phyloP scores from a whole-genome alignment of 2,329 filamentous ascomycete species.

The Tolypocladium sp. region DNA sequence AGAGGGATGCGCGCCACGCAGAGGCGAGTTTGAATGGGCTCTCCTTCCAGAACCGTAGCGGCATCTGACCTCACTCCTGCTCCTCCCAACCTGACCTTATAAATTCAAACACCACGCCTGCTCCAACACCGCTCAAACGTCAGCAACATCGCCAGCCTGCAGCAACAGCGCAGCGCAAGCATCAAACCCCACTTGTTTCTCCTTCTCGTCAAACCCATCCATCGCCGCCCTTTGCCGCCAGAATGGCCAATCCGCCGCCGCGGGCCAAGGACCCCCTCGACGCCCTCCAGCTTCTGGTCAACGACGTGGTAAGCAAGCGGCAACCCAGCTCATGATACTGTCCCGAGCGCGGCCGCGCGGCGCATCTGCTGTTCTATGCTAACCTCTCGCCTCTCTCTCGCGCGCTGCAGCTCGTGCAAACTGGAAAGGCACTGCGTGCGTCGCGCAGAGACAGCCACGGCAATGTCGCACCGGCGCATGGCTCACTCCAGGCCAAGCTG shows the following conservation, averaged over 20 bases:
- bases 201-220: not conserved
- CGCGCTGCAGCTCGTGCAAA: constrained; percentile 42
- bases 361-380: not conserved
- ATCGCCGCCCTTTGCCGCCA: not conserved
- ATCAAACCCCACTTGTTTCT: not conserved
- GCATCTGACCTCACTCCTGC: not conserved
- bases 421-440: constrained; percentile 45
- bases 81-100: not conserved
- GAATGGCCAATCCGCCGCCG: constrained; percentile 19
- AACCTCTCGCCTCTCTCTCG: constrained; percentile 1
- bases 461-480: constrained; percentile 21
- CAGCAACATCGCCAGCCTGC: not conserved
- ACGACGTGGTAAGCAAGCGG: constrained; percentile 40
- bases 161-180: not conserved
- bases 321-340: not conserved
- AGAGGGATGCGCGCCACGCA: not conserved
- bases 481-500: constrained; percentile 30
- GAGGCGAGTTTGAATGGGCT: not conserved
- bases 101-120: not conserved
- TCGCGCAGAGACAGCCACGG: constrained; percentile 36
- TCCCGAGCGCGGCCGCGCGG: not conserved
- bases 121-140: not conserved
- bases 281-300: constrained; percentile 42
- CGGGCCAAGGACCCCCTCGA: constrained; percentile 31
- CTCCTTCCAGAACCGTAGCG: not conserved